Percentiles rank a stretch among this genome's conserved stretches.
Evolutionary conservation across 202 grass and related monocot species (phyloP).

Genomic region (Panicum hallii): DNA sequence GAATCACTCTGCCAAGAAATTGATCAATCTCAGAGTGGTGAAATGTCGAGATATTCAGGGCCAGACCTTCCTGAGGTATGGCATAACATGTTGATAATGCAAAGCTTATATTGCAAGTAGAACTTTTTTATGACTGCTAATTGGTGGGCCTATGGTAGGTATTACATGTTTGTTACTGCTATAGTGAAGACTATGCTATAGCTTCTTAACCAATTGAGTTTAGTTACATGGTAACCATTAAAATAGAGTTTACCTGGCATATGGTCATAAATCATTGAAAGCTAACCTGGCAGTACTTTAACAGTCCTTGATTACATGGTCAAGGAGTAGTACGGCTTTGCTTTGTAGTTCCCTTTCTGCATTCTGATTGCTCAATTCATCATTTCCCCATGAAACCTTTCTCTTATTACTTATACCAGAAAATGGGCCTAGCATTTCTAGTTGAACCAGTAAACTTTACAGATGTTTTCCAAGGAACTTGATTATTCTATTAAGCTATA

Average conservation of each 20-base stretch:
- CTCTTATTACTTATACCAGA: background rate
- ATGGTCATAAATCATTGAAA: background rate
- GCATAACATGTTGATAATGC: background rate
- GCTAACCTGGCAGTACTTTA: background rate
- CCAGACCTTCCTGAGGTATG: conserved; percentile 11
- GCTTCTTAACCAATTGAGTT: background rate
- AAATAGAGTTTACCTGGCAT: no score
- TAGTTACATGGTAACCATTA: no score
- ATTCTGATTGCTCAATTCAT: no score
- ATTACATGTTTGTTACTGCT: background rate
- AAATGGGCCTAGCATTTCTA: background rate
- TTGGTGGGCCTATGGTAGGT: background rate
- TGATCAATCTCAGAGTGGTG: background rate
- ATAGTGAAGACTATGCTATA: background rate
- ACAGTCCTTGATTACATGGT: no score
- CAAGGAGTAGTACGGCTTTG: no score
- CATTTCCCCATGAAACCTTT: no score
- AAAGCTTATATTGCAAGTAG: background rate
- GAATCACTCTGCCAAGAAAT: background rate
- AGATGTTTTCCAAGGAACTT: background rate
- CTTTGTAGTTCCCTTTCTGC: no score
- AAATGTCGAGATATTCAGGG: background rate
- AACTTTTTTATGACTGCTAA: background rate
- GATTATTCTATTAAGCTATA: no score
- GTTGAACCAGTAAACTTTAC: background rate